Evolutionary conservation across 148 eudicot genomes (phyloP), one percentile per base, ranked within the genome.

Genomic region (Chenopodium berlandieri): DNA sequence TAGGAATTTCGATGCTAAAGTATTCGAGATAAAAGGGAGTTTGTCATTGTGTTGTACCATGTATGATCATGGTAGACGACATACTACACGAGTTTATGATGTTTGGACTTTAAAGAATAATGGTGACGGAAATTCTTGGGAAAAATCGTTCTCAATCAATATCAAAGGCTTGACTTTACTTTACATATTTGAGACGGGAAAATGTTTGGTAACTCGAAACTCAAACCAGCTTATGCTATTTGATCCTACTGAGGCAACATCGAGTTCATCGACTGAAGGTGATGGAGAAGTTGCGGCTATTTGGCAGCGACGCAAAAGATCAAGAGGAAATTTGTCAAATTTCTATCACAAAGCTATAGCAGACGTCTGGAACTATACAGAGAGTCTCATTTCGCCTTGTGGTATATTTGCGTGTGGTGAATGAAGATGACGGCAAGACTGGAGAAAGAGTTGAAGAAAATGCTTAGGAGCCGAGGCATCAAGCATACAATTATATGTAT

Each of bases 71-170:
- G 2, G 52, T 48, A 9, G 32, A 31, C 32, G 13, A 9, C 13
- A 48, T 48, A 9, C 12, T 48, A 54, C 0, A 12, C 9, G 6
- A 1, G 13, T 60, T 31, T 31, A 6, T 23, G 11, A 67, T 50
- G 7, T 81, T n/a, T 58, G 73, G 30, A 75, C 25, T 48, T 22
- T 81, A 66, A 81, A 81, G 72, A 22, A 66, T 10, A 9, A 32
- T 7, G 79, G 71, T 19, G 31, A 66, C 20, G 67, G 54, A 50
- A 65, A 13, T 73, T 81, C 83, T 5, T 81, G 83, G 83, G 50
- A 31, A 74, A 66, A 66, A 31, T 2, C 67, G 25, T 75, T 66
- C 31, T 30, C 44, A 31, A 1, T 68, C 22, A 31, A 3, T 1
- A 14, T 13, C 32, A 22, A 31, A 16, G 44, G 19, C 17, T 4